Conservation (phyloP, 345 rosid species). For the Cardamine occulta region DNA sequence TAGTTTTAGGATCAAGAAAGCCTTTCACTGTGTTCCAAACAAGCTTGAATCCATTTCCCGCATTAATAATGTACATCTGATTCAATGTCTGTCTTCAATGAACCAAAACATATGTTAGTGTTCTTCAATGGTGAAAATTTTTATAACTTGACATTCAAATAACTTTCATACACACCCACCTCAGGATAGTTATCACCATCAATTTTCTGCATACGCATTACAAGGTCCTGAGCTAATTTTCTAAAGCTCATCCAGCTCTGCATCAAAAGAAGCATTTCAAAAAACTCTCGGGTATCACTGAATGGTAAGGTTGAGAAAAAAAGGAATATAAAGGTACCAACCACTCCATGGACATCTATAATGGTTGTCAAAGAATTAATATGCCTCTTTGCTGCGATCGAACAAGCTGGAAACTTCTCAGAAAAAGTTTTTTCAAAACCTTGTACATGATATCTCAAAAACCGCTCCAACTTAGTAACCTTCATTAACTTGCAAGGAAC, state of each 20-base stretch:
- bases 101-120: slow-evolving; percentile 42
- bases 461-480: slow-evolving; percentile 82
- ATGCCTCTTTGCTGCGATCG: slow-evolving; percentile 80
- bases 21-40: slow-evolving; percentile 85
- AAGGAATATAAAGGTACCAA: slow-evolving; percentile 34
- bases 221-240: slow-evolving; percentile 88
- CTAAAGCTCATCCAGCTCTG: slow-evolving; percentile 94
- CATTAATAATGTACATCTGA: slow-evolving; percentile 91
- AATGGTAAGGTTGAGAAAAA: neutral
- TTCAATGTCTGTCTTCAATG: slow-evolving; percentile 73
- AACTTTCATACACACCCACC: slow-evolving; percentile 57
- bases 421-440: slow-evolving; percentile 87
- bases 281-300: neutral
- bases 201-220: slow-evolving; percentile 92
- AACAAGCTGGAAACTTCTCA: slow-evolving; percentile 94
- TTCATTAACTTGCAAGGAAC: slow-evolving; percentile 81
- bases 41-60: slow-evolving; percentile 85
- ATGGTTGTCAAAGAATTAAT: slow-evolving; percentile 77
- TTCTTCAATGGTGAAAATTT: slow-evolving; percentile 17
- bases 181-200: slow-evolving; percentile 99
- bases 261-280: slow-evolving; percentile 27
- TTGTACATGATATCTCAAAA: slow-evolving; percentile 86
- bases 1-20: slow-evolving; percentile 93
- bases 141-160: slow-evolving; percentile 15
- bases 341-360: slow-evolving; percentile 91